Percentiles rank a stretch among this genome's conserved stretches.
These are phyloP conservation scores for Zostera marina DNA, from an alignment of 116 monocot genomes.

Conservation along the genomic window DNA sequence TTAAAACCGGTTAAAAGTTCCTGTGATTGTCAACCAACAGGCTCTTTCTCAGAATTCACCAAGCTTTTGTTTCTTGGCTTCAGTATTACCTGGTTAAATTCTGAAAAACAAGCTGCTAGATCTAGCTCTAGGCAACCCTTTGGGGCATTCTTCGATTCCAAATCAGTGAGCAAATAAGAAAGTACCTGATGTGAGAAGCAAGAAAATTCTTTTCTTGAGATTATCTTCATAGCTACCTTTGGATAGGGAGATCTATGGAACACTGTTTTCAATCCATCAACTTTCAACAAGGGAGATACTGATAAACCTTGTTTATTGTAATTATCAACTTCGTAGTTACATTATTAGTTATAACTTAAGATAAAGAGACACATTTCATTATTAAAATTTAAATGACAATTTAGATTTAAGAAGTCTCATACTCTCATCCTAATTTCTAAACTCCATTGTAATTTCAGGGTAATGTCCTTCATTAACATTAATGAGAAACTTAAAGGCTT, in stretches of 20 bases:
- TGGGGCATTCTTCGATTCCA: slow-evolving; percentile 61
- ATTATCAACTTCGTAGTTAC: slow-evolving; percentile 60
- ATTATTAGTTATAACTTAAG: no score
- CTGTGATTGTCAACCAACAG: slow-evolving; percentile 7
- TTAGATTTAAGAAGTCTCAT: no score
- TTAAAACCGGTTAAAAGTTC: no score
- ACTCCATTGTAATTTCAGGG: no score
- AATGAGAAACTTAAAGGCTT: no score
- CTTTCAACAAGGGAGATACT: slow-evolving; percentile 63
- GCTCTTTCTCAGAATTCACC: slow-evolving; percentile 15
- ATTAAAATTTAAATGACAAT: slow-evolving; percentile 62
- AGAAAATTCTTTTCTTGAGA: slow-evolving; percentile 81
- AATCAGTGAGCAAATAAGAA: slow-evolving; percentile 51
- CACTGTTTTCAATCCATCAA: slow-evolving; percentile 78
- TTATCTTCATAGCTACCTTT: slow-evolving; percentile 30
- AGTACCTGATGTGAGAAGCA: slow-evolving; percentile 94
- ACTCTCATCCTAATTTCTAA: no score
- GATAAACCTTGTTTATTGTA: slow-evolving; percentile 55
- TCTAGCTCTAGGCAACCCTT: slow-evolving; percentile 86
- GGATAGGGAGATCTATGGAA: slow-evolving; percentile 47
- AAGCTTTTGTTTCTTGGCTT: slow-evolving; percentile 18
- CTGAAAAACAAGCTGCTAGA: slow-evolving; percentile 78
- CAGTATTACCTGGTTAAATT: slow-evolving; percentile 60
- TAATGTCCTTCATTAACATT: no score
- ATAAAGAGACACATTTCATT: no score